Evolutionary conservation across 2,329 filamentous ascomycete genomes (phyloP).

Genomic region (Cordyceps pruinosa): DNA sequence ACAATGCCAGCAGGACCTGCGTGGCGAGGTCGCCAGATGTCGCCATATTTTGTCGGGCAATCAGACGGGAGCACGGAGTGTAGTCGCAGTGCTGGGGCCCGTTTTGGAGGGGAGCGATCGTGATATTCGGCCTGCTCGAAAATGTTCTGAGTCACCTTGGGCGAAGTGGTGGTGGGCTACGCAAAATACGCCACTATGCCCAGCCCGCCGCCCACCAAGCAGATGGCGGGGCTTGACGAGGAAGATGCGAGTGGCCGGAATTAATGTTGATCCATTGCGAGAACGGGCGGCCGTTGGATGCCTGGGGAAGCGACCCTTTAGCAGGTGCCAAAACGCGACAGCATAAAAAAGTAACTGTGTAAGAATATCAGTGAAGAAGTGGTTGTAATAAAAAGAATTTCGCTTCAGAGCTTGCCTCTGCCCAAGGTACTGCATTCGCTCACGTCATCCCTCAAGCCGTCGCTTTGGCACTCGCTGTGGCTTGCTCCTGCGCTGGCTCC

Average conservation of each 20-base stretch:
- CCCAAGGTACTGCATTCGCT: too few species aligned
- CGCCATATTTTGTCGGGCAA: conserved; percentile 32
- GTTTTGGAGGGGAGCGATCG: neutral
- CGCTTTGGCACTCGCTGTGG: neutral
- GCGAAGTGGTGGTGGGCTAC: conserved; percentile 9
- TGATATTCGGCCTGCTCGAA: conserved; percentile 6
- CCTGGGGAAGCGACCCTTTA: too few species aligned
- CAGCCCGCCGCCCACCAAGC: neutral
- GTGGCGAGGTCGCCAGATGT: conserved; percentile 50
- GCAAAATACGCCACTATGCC: conserved; percentile 7
- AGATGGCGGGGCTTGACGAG: conserved; percentile 7
- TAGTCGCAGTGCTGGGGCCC: neutral
- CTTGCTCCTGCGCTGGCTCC: neutral
- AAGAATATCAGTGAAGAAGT: too few species aligned
- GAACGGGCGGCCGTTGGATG: too few species aligned
- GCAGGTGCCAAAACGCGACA: neutral
- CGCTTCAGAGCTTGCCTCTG: too few species aligned
- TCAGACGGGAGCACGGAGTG: neutral
- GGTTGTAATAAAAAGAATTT: too few species aligned
- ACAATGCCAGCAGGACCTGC: conserved; percentile 59
- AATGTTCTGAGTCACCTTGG: conserved; percentile 12
- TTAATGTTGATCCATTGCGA: conserved; percentile 13
- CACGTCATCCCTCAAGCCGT: too few species aligned
- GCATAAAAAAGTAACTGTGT: too few species aligned
- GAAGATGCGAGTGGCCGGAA: conserved; percentile 2